Conservation (phyloP, 495 filamentous ascomycete genomes). For the Cladorrhinum samala region DNA sequence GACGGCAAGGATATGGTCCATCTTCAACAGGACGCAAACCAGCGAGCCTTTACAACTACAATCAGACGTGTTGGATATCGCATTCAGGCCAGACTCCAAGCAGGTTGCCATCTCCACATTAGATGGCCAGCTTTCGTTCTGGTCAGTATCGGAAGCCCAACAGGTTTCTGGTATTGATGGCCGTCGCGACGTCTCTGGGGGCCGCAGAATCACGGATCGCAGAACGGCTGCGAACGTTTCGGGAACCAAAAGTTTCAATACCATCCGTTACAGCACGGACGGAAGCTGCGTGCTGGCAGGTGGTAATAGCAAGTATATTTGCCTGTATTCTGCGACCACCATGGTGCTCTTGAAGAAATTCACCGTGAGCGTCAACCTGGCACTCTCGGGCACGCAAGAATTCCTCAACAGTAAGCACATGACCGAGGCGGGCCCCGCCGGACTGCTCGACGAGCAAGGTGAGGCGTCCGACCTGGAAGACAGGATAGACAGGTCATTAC, state of each 20-base stretch:
- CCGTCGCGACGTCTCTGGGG: conserved; percentile 86
- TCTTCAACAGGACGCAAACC: conserved; percentile 89
- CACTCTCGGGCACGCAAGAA: conserved; percentile 91
- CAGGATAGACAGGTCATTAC: conserved; percentile 75
- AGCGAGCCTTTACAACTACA: conserved; percentile 87
- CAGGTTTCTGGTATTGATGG: conserved; percentile 79
- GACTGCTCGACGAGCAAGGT: conserved; percentile 75
- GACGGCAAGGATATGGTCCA: conserved; percentile 90
- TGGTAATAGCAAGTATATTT: conserved; percentile 96
- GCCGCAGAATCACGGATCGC: conserved; percentile 78
- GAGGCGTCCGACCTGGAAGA: conserved; percentile 86
- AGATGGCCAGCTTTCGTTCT: conserved; percentile 92
- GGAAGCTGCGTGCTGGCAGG: conserved; percentile 83
- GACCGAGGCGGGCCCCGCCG: conserved; percentile 82
- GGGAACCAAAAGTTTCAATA: conserved; percentile 83
- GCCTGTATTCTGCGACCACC: conserved; percentile 83
- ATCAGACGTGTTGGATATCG: conserved; percentile 81
- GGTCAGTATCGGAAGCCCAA: conserved; percentile 80
- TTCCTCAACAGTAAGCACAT: conserved; percentile 86
- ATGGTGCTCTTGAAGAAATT: conserved; percentile 90
- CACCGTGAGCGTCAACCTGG: conserved; percentile 88
- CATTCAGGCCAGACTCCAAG: conserved; percentile 82
- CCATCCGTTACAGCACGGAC: conserved; percentile 83
- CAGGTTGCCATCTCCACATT: conserved; percentile 88
- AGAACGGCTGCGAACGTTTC: conserved; percentile 83